A percentile compares a stretch with the other conserved stretches of the same genome.
Evolutionary conservation across 805 yeast species (phyloP).

Genomic region (Ogataea paraovalis): DNA sequence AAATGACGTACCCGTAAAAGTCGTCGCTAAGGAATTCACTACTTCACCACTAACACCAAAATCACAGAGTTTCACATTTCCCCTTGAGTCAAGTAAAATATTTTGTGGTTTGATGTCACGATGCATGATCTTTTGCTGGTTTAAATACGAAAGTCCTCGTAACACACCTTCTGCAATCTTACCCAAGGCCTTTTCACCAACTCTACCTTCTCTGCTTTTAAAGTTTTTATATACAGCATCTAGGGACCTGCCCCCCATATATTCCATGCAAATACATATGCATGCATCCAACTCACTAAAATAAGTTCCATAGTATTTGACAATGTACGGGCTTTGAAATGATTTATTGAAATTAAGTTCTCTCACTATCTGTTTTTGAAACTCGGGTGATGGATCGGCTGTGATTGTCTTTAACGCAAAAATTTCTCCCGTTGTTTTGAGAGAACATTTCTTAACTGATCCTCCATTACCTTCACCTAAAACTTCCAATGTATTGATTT

Average conservation of each 20-base stretch:
- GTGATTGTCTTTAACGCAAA: conserved; percentile 82
- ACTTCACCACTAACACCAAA: conserved; percentile 98
- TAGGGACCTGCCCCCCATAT: conserved; percentile 87
- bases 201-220: conserved; percentile 69
- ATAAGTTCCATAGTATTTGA: conserved; percentile 89
- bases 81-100: conserved; percentile 68
- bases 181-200: conserved; percentile 90
- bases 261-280: conserved; percentile 95
- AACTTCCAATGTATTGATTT: conserved; percentile 63
- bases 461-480: conserved; percentile 97
- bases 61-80: conserved; percentile 90
- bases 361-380: conserved; percentile 85
- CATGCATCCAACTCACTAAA: conserved; percentile 70
- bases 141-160: conserved; percentile 80
- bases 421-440: conserved; percentile 50
- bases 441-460: conserved; percentile 72
- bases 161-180: conserved; percentile 84
- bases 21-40: conserved; percentile 90
- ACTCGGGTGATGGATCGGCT: conserved; percentile 76
- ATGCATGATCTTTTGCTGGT: conserved; percentile 84
- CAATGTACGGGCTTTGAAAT: conserved; percentile 81
- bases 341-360: conserved; percentile 85
- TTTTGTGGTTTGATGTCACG: conserved; percentile 97
- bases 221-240: conserved; percentile 88
- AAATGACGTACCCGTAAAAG: conserved; percentile 95